Conservation (phyloP, 2,329 filamentous ascomycete genomes). For the Aspergillus sp. region DNA sequence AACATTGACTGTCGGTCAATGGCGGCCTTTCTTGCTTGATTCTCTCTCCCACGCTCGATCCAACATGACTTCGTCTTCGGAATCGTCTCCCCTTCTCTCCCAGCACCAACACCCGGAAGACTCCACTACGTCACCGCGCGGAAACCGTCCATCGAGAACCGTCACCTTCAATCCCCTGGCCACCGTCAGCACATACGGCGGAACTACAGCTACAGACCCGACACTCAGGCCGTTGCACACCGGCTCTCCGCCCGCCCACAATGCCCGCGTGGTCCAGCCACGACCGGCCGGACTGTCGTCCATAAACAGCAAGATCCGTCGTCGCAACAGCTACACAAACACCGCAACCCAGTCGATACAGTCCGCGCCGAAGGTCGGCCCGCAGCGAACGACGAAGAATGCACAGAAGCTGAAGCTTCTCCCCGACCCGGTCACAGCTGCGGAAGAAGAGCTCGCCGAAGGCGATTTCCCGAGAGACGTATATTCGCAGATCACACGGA, state of each 20-base stretch:
- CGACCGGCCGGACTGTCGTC: conserved; percentile 60
- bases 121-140: conserved; percentile 31
- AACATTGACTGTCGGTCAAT: conserved; percentile 8
- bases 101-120: conserved; percentile 17
- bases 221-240: conserved; percentile 34
- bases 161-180: conserved; percentile 42
- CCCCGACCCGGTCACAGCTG: conserved; percentile 75
- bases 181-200: conserved; percentile 36
- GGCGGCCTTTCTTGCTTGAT: conserved; percentile 10
- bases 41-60: conserved; percentile 3
- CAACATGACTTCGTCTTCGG: conserved; percentile 28
- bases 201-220: conserved; percentile 31
- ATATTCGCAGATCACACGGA: conserved; percentile 94
- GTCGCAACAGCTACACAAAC: conserved; percentile 73
- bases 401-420: conserved; percentile 96
- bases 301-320: conserved; percentile 76
- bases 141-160: conserved; percentile 30
- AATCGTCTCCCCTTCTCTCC: conserved; percentile 33
- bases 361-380: conserved; percentile 67
- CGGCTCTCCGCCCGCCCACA: conserved; percentile 28
- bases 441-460: conserved; percentile 67
- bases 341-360: conserved; percentile 32
- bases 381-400: conserved; percentile 88
- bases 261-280: conserved; percentile 16
- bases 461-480: conserved; percentile 92